Evolutionary conservation across 257 asterid species (phyloP).

Genomic region (Nyctanthes arbortristis): DNA sequence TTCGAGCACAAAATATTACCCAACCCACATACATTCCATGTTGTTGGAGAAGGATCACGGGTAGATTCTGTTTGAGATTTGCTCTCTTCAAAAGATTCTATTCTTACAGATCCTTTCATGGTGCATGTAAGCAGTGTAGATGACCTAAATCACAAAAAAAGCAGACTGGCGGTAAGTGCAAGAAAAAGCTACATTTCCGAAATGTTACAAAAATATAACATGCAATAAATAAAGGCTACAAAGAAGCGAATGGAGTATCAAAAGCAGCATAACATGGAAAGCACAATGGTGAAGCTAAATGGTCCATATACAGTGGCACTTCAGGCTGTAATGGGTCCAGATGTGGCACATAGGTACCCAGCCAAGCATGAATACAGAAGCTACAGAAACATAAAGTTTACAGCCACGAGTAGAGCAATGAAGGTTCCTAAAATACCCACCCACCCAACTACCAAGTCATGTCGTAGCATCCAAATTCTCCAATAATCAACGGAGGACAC

Average conservation of each 20-base stretch:
- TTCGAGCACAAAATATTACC: constrained; percentile 68
- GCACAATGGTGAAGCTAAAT: background rate
- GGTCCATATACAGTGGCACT: background rate
- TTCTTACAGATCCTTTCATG: constrained; percentile 56
- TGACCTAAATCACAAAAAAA: constrained; percentile 47
- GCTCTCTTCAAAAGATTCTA: constrained; percentile 48
- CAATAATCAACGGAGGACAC: background rate
- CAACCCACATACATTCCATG: constrained; percentile 62
- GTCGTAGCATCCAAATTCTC: background rate
- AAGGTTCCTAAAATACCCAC: background rate
- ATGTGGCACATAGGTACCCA: background rate
- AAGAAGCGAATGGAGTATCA: background rate
- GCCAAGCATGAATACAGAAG: background rate
- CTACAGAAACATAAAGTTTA: background rate
- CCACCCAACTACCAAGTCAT: background rate
- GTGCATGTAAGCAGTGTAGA: constrained; percentile 72
- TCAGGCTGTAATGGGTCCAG: background rate
- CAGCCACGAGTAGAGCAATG: constrained; percentile 1
- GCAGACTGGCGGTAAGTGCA: constrained; percentile 6
- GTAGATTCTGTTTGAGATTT: constrained; percentile 33
- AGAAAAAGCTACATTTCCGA: background rate
- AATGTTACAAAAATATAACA: too few species aligned
- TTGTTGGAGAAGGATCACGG: constrained; percentile 47
- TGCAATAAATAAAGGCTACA: constrained; percentile 1
- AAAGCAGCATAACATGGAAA: constrained; percentile 8